These are phyloP conservation scores for Sporodiniella umbellata DNA, from an alignment of 371 early-diverging fungal species.

Conservation along the genomic window DNA sequence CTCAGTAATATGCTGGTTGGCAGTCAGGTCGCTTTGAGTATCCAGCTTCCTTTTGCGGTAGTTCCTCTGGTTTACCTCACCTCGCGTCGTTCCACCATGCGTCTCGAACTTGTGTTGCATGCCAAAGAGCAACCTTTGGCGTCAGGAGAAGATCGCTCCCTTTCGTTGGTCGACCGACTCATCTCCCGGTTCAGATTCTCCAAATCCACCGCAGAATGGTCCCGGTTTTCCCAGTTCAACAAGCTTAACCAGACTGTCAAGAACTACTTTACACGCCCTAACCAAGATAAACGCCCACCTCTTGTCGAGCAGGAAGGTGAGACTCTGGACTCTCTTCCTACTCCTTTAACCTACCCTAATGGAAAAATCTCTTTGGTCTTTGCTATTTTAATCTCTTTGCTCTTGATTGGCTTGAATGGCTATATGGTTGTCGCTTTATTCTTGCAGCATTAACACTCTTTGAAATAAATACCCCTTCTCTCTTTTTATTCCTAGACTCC, in stretches of 20 bases:
- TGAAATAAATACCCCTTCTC: background rate
- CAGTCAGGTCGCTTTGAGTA: slow-evolving; percentile 74
- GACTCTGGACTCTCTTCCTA: slow-evolving; percentile 11
- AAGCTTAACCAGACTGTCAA: slow-evolving; percentile 10
- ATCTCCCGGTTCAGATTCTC: slow-evolving; percentile 16
- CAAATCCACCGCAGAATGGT: slow-evolving; percentile 13
- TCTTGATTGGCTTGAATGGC: slow-evolving; percentile 58
- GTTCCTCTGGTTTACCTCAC: slow-evolving; percentile 76
- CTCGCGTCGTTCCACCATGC: slow-evolving; percentile 50
- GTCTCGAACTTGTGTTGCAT: slow-evolving; percentile 32
- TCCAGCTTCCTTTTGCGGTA: slow-evolving; percentile 81
- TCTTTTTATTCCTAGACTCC: slow-evolving; percentile 5
- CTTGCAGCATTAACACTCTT: background rate
- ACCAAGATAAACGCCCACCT: background rate
- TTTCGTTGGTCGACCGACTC: slow-evolving; percentile 17
- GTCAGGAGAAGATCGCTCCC: slow-evolving; percentile 8
- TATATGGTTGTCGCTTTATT: slow-evolving; percentile 47
- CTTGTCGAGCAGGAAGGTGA: background rate
- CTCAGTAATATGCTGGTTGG: slow-evolving; percentile 64
- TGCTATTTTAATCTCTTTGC: slow-evolving; percentile 39
- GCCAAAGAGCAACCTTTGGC: slow-evolving; percentile 1
- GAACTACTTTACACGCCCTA: slow-evolving; percentile 7
- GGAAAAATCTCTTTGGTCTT: slow-evolving; percentile 34
- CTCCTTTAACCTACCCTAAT: slow-evolving; percentile 27
- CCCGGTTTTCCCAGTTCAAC: slow-evolving; percentile 18